These are phyloP conservation scores for Lactifluus piperatus DNA, from an alignment of 768 basidiomycete species.

Conservation along the genomic window DNA sequence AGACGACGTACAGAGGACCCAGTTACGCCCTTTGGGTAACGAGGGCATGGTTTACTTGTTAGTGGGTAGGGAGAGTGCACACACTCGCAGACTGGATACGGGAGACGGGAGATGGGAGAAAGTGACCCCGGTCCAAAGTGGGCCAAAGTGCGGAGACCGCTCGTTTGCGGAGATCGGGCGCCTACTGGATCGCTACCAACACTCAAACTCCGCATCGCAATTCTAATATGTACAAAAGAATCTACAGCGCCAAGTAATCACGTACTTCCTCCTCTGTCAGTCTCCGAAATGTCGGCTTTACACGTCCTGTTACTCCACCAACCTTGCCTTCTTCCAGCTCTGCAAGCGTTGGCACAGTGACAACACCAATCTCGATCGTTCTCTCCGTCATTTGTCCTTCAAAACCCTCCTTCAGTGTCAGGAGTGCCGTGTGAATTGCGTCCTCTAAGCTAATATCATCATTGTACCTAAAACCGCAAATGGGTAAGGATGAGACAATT, in stretches of 20 bases:
- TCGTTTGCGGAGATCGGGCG: too few species aligned
- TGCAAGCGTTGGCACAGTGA: conserved; percentile 74
- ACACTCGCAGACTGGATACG: background rate
- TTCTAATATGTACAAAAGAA: background rate
- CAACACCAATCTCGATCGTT: conserved; percentile 97
- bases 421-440: conserved; percentile 95
- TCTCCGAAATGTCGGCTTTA: conserved; percentile 88
- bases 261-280: conserved; percentile 93
- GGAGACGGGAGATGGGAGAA: background rate
- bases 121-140: too few species aligned
- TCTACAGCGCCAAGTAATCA: conserved; percentile 84
- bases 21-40: conserved; percentile 3
- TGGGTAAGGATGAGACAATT: background rate
- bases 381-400: conserved; percentile 99
- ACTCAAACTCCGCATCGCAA: too few species aligned
- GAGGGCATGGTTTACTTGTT: conserved; percentile 5
- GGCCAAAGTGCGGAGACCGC: too few species aligned
- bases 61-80: background rate
- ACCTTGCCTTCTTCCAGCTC: conserved; percentile 65
- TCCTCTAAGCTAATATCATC: conserved; percentile 98
- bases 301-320: conserved; percentile 57
- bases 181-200: too few species aligned
- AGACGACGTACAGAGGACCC: conserved; percentile 4
- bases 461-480: conserved; percentile 64
- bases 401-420: conserved; percentile 98